Evolutionary conservation across 495 filamentous ascomycete genomes (phyloP), one percentile per base, ranked within the genome.

Genomic region (Penicillium turbatum): DNA sequence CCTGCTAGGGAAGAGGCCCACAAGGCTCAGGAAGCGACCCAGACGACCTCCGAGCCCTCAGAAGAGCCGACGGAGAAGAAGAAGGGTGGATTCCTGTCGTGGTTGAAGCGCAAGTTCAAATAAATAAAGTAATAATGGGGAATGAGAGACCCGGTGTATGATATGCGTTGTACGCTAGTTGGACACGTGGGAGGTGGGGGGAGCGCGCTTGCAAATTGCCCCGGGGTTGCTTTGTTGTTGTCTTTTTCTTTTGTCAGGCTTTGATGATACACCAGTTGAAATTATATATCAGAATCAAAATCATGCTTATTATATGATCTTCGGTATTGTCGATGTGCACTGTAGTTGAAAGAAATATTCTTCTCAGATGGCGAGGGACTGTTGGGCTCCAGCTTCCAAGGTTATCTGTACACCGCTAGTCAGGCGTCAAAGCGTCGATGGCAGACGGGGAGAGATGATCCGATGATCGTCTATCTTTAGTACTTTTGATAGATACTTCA

Each of bases 101-200:
- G 62, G 51, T 52, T 67, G 56, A 67, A 67, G 64, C 64, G 64
- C 27, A 65, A 57, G 64, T 65, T 67, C 54, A 67, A 67, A 50
- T 66, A 38, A 51, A 38, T 37, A 19, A 50, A 48, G 24, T 41
- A 48, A 36, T 40, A n/a, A 41, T 50, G 30, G 31, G n/a, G 32
- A 53, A 53, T 11, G 36, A 51, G 45, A 51, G 29, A 41, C 51
- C 52, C 45, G 56, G 38, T 63, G 63, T 64, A 66, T 56, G 63
- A 66, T 64, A 64, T 55, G 55, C 50, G 35, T 15, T 38, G 38
- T 27, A 21, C 32, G 53, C 30, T 42, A 50, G 32, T 34, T 58
- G 52, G 40, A 31, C 39, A 30, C 31, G 47, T 34, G 21, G 29
- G 13, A 21, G 29, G 34, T n/a, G n/a, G n/a, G n/a, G n/a, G n/a